Percentiles rank a stretch among this genome's conserved stretches.
Evolutionary conservation across 1,139 yeast genomes (phyloP).

Genomic region (Nakaseomyces kungkrabaensis): DNA sequence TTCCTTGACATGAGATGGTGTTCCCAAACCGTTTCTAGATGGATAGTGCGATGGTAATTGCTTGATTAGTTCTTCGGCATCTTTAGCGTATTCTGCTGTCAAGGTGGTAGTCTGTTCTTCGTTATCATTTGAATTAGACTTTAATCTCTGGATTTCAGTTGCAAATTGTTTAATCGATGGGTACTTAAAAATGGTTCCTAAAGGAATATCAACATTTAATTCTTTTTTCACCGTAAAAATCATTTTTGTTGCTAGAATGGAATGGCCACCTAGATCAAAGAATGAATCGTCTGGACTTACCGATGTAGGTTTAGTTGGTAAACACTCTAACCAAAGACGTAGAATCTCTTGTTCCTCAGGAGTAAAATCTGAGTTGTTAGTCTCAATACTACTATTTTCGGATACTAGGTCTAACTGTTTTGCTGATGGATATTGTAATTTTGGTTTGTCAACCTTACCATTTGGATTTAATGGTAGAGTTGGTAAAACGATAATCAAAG

Average conservation of each 20-base stretch:
- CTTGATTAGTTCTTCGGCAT: slow-evolving; percentile 52
- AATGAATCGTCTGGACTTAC: slow-evolving; percentile 76
- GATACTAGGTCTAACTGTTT: slow-evolving; percentile 56
- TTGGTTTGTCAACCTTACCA: slow-evolving; percentile 97
- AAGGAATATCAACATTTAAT: slow-evolving; percentile 70
- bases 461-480: slow-evolving; percentile 92
- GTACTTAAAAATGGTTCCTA: slow-evolving; percentile 79
- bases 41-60: slow-evolving; percentile 38
- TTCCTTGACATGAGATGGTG: slow-evolving; percentile 30
- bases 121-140: slow-evolving; percentile 12
- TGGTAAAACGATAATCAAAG: slow-evolving; percentile 77
- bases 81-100: slow-evolving; percentile 50
- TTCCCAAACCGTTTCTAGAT: slow-evolving; percentile 20
- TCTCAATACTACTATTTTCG: slow-evolving; percentile 31
- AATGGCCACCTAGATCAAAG: slow-evolving; percentile 97
- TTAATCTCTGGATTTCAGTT: slow-evolving; percentile 47
- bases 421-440: slow-evolving; percentile 86
- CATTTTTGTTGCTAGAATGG: slow-evolving; percentile 94
- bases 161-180: slow-evolving; percentile 83
- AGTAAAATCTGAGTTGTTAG: slow-evolving; percentile 44
- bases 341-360: slow-evolving; percentile 58
- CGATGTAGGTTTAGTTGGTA: slow-evolving; percentile 77
- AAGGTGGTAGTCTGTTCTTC: slow-evolving; percentile 25
- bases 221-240: slow-evolving; percentile 80
- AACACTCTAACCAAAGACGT: slow-evolving; percentile 74